Percentiles rank a stretch among this genome's conserved stretches.
These are phyloP conservation scores for Glycyrrhiza uralensis DNA, from an alignment of 306 rosid genomes.

Conservation along the genomic window DNA sequence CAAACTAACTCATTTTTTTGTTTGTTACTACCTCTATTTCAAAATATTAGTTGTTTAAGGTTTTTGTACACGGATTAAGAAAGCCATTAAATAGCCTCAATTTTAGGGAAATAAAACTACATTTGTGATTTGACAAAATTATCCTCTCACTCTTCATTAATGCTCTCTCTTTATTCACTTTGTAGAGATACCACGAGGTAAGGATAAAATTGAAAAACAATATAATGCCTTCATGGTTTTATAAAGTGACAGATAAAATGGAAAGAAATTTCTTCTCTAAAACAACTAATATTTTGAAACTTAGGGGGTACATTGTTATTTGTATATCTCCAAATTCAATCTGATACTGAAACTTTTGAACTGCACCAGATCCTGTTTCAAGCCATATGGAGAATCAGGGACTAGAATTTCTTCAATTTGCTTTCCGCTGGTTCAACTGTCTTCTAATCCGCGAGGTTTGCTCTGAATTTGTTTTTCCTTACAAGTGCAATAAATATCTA, in stretches of 20 bases:
- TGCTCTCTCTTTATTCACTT: background rate
- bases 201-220: background rate
- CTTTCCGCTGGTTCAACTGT: constrained; percentile 99
- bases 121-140: background rate
- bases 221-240: background rate
- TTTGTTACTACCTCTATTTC: background rate
- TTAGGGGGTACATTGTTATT: background rate
- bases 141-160: background rate
- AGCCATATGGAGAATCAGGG: constrained; percentile 94
- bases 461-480: constrained; percentile 2
- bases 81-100: background rate
- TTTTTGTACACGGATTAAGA: background rate
- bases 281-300: background rate
- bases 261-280: background rate
- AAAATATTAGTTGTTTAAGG: background rate
- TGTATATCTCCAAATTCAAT: constrained; percentile 15
- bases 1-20: background rate
- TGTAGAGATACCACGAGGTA: background rate
- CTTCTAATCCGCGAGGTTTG: constrained; percentile 94
- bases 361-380: constrained; percentile 75
- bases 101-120: background rate
- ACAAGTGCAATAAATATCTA: constrained; percentile 1
- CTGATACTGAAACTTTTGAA: constrained; percentile 25
- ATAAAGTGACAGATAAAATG: background rate
- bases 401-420: constrained; percentile 95